Percentiles rank a stretch among this genome's conserved stretches.
Evolutionary conservation across 179 eudicot species (phyloP).

Genomic region (Beta lomatogona): DNA sequence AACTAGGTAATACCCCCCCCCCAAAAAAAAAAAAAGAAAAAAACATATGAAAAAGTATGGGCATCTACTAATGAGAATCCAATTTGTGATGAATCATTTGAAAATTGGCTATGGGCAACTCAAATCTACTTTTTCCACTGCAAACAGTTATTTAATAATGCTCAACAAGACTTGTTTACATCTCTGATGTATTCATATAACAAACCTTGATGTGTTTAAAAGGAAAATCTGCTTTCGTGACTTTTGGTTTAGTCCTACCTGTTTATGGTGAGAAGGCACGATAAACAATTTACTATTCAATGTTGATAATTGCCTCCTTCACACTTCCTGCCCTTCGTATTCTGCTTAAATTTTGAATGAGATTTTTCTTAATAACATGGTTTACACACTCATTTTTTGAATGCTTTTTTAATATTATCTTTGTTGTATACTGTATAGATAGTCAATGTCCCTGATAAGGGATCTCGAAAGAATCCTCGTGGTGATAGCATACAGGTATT

Average conservation of each 20-base stretch:
- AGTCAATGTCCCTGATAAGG: slow-evolving; percentile 94
- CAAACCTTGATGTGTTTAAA: too few species aligned
- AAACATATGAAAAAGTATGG: too few species aligned
- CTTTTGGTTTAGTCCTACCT: neutral
- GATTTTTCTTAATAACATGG: neutral
- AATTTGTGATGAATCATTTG: too few species aligned
- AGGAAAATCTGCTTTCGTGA: too few species aligned
- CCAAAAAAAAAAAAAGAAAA: too few species aligned
- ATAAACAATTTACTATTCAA: neutral
- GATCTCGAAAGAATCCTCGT: slow-evolving; percentile 92
- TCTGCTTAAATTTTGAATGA: neutral
- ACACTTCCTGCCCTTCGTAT: neutral
- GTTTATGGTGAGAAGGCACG: neutral
- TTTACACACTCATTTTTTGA: neutral
- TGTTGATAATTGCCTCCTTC: neutral
- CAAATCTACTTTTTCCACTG: too few species aligned
- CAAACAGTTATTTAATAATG: too few species aligned
- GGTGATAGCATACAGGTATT: slow-evolving; percentile 92
- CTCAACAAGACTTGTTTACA: too few species aligned
- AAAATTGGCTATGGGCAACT: too few species aligned
- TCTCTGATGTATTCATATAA: too few species aligned
- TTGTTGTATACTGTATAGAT: slow-evolving; percentile 51
- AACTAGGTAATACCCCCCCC: neutral
- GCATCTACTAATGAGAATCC: too few species aligned
- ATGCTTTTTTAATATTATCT: neutral